phyloP scores from a whole-genome alignment of 2,329 filamentous ascomycete genomes.

The Ophiostoma tasmaniense region DNA sequence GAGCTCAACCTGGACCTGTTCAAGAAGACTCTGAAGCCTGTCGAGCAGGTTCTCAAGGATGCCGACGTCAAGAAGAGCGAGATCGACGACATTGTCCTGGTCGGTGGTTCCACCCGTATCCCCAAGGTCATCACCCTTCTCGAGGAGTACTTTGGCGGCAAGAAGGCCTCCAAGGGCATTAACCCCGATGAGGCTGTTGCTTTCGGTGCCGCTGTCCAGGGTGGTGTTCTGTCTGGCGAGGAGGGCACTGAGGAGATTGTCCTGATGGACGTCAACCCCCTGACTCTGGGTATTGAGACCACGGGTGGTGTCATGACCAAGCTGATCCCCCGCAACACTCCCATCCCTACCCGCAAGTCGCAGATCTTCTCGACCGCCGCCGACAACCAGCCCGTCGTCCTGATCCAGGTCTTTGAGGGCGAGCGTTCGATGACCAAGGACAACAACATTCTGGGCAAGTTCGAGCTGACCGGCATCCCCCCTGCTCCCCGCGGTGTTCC shows the following conservation, averaged over 20 bases:
- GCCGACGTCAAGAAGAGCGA: conserved; percentile 95
- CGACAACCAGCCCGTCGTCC: conserved; percentile 90
- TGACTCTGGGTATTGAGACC: conserved; percentile 95
- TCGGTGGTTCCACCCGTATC: conserved; percentile 98
- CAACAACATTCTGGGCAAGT: conserved; percentile 96
- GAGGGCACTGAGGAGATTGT: conserved; percentile 71
- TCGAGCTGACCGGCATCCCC: conserved; percentile 93
- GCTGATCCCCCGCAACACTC: conserved; percentile 88
- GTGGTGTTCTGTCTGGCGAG: conserved; percentile 87
- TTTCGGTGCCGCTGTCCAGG: conserved; percentile 94
- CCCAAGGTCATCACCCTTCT: conserved; percentile 93
- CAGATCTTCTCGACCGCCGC: conserved; percentile 97
- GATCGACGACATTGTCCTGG: conserved; percentile 92
- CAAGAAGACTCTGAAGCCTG: conserved; percentile 98
- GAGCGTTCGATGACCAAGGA: conserved; percentile 92
- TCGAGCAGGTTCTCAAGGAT: conserved; percentile 97
- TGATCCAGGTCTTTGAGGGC: conserved; percentile 93
- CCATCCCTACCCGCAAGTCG: conserved; percentile 91
- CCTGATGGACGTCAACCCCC: conserved; percentile 94
- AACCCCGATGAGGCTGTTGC: conserved; percentile 99
- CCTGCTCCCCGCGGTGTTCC: conserved; percentile 92
- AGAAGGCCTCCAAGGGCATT: conserved; percentile 98
- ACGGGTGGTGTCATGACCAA: conserved; percentile 97
- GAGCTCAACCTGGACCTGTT: conserved; percentile 98
- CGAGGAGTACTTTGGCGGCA: conserved; percentile 90